Conservation (phyloP, 1,139 yeast genomes). For the Geotrichum phurueaensis region DNA sequence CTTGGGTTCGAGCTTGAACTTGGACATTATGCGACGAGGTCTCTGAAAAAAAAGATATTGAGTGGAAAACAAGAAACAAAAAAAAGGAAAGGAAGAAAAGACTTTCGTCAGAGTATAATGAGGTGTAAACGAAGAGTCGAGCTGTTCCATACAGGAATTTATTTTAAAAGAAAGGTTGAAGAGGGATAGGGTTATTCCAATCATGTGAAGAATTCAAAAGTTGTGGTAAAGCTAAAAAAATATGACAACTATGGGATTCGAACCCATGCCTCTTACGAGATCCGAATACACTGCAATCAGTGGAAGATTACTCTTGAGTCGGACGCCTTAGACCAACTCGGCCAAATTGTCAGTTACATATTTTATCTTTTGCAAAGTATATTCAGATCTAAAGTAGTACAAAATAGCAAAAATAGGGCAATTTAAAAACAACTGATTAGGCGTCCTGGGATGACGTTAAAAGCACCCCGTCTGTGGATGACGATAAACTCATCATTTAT, state of each 20-base stretch:
- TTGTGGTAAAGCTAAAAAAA: background rate
- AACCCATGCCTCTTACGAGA: constrained; percentile 33
- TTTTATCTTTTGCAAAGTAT: no score
- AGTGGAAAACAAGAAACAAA: no score
- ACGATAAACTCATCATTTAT: no score
- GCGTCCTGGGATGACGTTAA: no score
- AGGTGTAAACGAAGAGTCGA: background rate
- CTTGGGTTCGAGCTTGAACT: constrained; percentile 21
- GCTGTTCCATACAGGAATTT: background rate
- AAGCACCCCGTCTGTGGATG: no score
- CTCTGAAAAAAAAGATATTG: background rate
- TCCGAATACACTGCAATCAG: constrained; percentile 26
- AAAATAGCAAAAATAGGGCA: no score
- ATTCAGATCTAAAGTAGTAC: no score
- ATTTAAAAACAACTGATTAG: no score
- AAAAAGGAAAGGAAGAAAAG: background rate
- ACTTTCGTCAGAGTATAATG: background rate
- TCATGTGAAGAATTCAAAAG: background rate
- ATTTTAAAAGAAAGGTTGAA: background rate
- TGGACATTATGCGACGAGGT: constrained; percentile 10
- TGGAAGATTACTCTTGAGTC: no score
- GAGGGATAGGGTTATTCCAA: background rate
- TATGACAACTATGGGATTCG: constrained; percentile 30
- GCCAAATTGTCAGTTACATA: no score
- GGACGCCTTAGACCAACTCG: no score